Conservation (phyloP, 2,329 filamentous ascomycete species). For the Dactylella cylindrospora region DNA sequence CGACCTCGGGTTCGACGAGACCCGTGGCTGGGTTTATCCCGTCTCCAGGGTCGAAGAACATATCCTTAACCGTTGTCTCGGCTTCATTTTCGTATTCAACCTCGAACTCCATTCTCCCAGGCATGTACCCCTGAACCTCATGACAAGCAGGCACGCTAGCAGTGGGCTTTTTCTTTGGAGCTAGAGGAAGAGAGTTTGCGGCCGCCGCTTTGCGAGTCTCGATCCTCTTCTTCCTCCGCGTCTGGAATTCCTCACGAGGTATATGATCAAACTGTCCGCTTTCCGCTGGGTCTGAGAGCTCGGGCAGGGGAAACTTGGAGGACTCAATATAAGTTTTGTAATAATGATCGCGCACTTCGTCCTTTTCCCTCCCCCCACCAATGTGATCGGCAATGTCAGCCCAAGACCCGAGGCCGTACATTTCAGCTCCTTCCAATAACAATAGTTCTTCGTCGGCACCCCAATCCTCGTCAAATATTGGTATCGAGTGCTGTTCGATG, state of each 20-base stretch:
- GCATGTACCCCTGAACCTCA: slow-evolving; percentile 98
- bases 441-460: slow-evolving; percentile 96
- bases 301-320: slow-evolving; percentile 78
- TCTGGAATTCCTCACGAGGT: slow-evolving; percentile 87
- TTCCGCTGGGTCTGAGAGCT: slow-evolving; percentile 80
- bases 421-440: slow-evolving; percentile 88
- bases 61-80: slow-evolving; percentile 95
- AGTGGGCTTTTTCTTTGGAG: slow-evolving; percentile 92
- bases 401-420: slow-evolving; percentile 95
- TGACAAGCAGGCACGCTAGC: slow-evolving; percentile 94
- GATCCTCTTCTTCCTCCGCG: slow-evolving; percentile 87
- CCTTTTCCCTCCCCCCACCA: slow-evolving; percentile 88
- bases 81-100: slow-evolving; percentile 97
- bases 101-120: slow-evolving; percentile 93
- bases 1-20: slow-evolving; percentile 91
- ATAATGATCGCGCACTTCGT: slow-evolving; percentile 95
- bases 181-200: slow-evolving; percentile 77
- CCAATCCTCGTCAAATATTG: slow-evolving; percentile 93
- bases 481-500: slow-evolving; percentile 97
- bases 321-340: slow-evolving; percentile 83
- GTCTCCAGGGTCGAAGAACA: slow-evolving; percentile 97
- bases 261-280: slow-evolving; percentile 75
- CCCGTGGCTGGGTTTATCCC: slow-evolving; percentile 81
- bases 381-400: slow-evolving; percentile 98
- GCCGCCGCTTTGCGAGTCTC: slow-evolving; percentile 85